Evolutionary conservation across 352 stramenopile genomes (phyloP), one percentile per base, ranked within the genome.

Genomic region (Aphanomyces cochlioides): DNA sequence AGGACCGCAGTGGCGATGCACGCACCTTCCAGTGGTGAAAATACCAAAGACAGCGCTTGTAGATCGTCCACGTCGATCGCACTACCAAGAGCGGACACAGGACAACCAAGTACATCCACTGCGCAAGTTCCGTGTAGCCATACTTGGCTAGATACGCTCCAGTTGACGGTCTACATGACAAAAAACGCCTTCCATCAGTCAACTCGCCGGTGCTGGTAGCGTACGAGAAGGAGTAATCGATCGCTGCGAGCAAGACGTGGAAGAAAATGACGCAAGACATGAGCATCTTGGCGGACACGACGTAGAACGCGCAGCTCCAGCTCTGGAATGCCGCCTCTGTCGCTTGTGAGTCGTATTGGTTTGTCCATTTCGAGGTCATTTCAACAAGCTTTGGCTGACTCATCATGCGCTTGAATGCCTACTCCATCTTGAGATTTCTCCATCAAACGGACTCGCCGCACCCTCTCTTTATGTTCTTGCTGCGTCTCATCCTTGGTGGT

Each of bases 401-500:
- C 5, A 67, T 12, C 59, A 67, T 67, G 59, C 41, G 41, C 19
- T 67, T 50, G 57, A 66, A 61, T 5, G 43, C 54, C 54, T 61
- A 13, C 6, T 40, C 28, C 21, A 39, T 41, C 10, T 37, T 19
- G 6, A 61, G 7, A 13, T 61, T 2, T 45, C 1, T 7, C 19
- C 2, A 2, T 17, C 54, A 61, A 61, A 61, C 1, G 21, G 36
- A 36, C 15, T 19, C 7, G 45, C 13, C 36, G 50, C n/a, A 61
- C 54, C 36, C 54, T 28, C 5, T 61, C 54, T n/a, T 45, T 40
- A 3, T 61, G 13, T 37, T 43, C 28, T 7, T 3, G 54, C 21
- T 61, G 54, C 17, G 28, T 41, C 10, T 61, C 54, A 7, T 17
- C 54, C 6, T 50, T n/a, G 43, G 10, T 2, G 43, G 17, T 50